Evolutionary conservation across 192 early-diverging fungal genomes (phyloP).

Genomic region (Piromyces finnis): DNA sequence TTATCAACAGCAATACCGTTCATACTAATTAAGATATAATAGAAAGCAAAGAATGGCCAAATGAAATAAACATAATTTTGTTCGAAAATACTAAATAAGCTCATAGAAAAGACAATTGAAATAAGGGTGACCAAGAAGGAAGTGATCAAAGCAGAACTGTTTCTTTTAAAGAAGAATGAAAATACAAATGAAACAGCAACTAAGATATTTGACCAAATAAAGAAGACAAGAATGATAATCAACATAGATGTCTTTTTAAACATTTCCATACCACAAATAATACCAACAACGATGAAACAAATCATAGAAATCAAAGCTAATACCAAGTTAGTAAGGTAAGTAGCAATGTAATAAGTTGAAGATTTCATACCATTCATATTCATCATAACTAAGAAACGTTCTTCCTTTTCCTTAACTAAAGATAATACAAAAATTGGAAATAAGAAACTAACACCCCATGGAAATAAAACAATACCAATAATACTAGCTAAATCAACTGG

Average conservation of each 20-base stretch:
- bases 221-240: conserved; percentile 32
- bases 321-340: conserved; percentile 38
- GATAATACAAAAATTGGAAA: conserved; percentile 43
- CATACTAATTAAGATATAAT: conserved; percentile 20
- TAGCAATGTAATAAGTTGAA: conserved; percentile 35
- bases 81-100: conserved; percentile 20
- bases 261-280: conserved; percentile 28
- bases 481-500: conserved; percentile 25
- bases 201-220: conserved; percentile 47
- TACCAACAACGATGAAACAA: conserved; percentile 45
- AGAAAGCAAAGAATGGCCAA: conserved; percentile 63
- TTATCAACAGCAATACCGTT: conserved; percentile 13
- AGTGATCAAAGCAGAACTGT: conserved; percentile 30
- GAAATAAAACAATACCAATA: conserved; percentile 44
- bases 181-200: conserved; percentile 48
- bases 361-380: conserved; percentile 48
- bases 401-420: conserved; percentile 55
- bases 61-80: conserved; percentile 26
- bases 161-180: conserved; percentile 33
- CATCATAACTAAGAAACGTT: conserved; percentile 52
- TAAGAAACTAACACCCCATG: conserved; percentile 52
- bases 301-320: conserved; percentile 33
- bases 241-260: conserved; percentile 29
- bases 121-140: conserved; percentile 45
- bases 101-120: conserved; percentile 40